Conservation (phyloP, 495 filamentous ascomycete genomes). For the Venustampulla echinocandica region DNA sequence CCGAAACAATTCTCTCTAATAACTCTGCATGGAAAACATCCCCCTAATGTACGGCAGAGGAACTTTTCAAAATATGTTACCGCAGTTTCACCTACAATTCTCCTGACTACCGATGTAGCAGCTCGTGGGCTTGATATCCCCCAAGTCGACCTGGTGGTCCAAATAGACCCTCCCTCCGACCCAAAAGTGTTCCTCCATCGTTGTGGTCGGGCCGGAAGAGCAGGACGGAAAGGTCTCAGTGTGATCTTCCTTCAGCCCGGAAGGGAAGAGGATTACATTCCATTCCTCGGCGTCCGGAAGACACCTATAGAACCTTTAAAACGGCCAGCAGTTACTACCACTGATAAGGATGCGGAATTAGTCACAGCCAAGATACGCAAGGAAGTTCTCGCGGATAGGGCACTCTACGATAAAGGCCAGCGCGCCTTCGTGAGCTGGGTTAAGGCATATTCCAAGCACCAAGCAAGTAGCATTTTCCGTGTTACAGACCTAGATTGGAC, state of each 20-base stretch:
- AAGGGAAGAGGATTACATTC: slow-evolving; percentile 79
- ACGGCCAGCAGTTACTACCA: slow-evolving; percentile 37
- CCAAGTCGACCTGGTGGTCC: slow-evolving; percentile 86
- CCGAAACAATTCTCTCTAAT: slow-evolving; percentile 56
- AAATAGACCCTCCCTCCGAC: slow-evolving; percentile 85
- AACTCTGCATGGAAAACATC: slow-evolving; percentile 84
- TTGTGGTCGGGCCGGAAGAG: slow-evolving; percentile 84
- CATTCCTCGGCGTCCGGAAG: slow-evolving; percentile 79
- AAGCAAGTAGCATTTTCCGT: slow-evolving; percentile 85
- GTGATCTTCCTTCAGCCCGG: slow-evolving; percentile 77
- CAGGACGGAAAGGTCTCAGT: slow-evolving; percentile 76
- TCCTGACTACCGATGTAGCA: slow-evolving; percentile 78
- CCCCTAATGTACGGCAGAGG: slow-evolving; percentile 65
- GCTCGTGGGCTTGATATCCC: slow-evolving; percentile 90
- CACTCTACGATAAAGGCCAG: slow-evolving; percentile 78
- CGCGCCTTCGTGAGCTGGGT: slow-evolving; percentile 90
- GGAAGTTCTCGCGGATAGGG: slow-evolving; percentile 61
- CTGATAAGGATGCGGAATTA: slow-evolving; percentile 45
- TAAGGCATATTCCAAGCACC: slow-evolving; percentile 81
- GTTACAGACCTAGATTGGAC: slow-evolving; percentile 75
- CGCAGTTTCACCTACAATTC: slow-evolving; percentile 57
- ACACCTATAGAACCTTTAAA: slow-evolving; percentile 67
- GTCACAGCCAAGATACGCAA: slow-evolving; percentile 50
- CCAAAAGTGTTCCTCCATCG: slow-evolving; percentile 94
- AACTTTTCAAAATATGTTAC: slow-evolving; percentile 75